Evolutionary conservation across 495 filamentous ascomycete species (phyloP).

Genomic region (Terfezia boudieri): DNA sequence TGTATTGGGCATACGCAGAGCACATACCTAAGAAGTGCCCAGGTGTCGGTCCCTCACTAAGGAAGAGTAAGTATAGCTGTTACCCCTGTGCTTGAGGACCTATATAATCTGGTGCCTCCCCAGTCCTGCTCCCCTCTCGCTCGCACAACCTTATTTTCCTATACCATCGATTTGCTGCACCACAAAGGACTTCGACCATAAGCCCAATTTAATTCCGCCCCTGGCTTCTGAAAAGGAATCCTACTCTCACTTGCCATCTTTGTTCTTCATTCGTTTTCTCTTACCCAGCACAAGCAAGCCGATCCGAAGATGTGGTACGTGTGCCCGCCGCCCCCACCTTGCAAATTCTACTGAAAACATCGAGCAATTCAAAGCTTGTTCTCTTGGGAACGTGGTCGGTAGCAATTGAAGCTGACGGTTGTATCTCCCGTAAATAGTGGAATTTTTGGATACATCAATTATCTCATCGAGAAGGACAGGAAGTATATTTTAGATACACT

Average conservation of each 20-base stretch:
- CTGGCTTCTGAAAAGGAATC: too few relatives aligned
- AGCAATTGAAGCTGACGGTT: neutral
- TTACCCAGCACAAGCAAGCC: neutral
- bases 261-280: neutral
- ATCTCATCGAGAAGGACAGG: constrained; percentile 85
- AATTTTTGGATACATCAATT: constrained; percentile 95
- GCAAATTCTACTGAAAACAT: neutral
- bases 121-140: constrained; percentile 17
- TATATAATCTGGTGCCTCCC: constrained; percentile 15
- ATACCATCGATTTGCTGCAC: neutral
- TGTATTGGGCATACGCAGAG: too few relatives aligned
- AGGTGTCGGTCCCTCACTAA: neutral
- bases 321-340: neutral
- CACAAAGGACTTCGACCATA: too few relatives aligned
- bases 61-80: too few relatives aligned
- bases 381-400: too few relatives aligned
- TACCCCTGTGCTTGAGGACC: neutral
- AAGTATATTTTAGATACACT: constrained; percentile 85
- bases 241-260: neutral
- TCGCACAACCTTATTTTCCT: constrained; percentile 10
- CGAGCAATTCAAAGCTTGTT: neutral
- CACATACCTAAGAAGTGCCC: too few relatives aligned
- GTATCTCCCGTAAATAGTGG: constrained; percentile 34
- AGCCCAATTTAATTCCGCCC: too few relatives aligned
- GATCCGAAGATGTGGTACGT: neutral